Evolutionary conservation across 805 yeast species (phyloP).

Genomic region (Ogataea pignaliae): DNA sequence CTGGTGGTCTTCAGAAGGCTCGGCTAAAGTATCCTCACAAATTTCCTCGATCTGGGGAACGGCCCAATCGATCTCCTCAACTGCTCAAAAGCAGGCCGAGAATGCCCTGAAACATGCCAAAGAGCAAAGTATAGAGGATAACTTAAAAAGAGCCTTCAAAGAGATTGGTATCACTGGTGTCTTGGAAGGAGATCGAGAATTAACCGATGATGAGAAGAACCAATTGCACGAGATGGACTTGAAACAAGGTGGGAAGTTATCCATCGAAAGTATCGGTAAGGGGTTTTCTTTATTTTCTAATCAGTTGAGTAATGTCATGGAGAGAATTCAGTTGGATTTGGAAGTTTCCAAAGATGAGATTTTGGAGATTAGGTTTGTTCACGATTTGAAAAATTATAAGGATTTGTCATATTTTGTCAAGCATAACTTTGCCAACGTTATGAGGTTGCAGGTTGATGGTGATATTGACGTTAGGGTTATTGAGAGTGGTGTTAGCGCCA

Average conservation of each 20-base stretch:
- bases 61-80: slow-evolving; percentile 37
- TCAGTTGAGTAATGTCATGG: slow-evolving; percentile 36
- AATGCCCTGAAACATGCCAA: slow-evolving; percentile 47
- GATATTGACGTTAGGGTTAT: slow-evolving; percentile 60
- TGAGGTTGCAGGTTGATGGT: slow-evolving; percentile 71
- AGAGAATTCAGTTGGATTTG: slow-evolving; percentile 31
- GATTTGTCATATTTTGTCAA: slow-evolving; percentile 44
- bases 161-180: slow-evolving; percentile 38
- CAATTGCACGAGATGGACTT: slow-evolving; percentile 19
- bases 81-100: slow-evolving; percentile 45
- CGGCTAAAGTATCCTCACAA: slow-evolving; percentile 55
- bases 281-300: slow-evolving; percentile 29
- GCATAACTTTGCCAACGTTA: slow-evolving; percentile 54
- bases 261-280: slow-evolving; percentile 33
- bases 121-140: slow-evolving; percentile 30
- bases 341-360: slow-evolving; percentile 42
- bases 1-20: slow-evolving; percentile 75
- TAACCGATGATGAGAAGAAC: slow-evolving; percentile 27
- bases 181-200: slow-evolving; percentile 31
- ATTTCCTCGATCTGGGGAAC: slow-evolving; percentile 68
- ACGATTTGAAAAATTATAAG: slow-evolving; percentile 56
- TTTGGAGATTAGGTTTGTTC: slow-evolving; percentile 58
- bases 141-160: slow-evolving; percentile 34
- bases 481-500: slow-evolving; percentile 41
- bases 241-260: slow-evolving; percentile 29